Base-by-base conservation (phyloP, 805 yeast genomes). In the Jamesozyma spencerorum region DNA sequence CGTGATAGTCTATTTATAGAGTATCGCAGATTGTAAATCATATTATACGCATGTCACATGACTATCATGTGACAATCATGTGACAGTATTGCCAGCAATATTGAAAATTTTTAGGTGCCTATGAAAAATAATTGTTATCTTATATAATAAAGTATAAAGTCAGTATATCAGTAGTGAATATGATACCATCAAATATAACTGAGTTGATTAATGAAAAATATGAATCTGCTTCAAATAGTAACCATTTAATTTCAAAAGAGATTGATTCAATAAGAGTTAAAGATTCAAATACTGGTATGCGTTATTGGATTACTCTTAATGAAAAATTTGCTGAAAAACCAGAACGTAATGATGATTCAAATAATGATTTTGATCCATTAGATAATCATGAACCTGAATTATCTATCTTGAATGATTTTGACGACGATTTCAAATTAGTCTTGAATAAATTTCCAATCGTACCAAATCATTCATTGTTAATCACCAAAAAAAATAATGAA, bases 381-480 rank as follows among this genome's bases (percentile, higher is more conserved):
- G 71, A 72, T 37, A 73, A 76, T 18, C 87, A 94, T 0, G 97
- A 88, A 52, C 84, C 85, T 3, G 80, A 76, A 45, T 64, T 88
- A 34, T 75, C 87, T 0, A 70, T 88, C 8, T 50, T 76, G 19
- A 69, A 71, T 10, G 69, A 69, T 34, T 70, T 72, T 43, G 70
- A 66, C 3, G 61, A 58, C 12, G 64, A 74, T 22, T 75, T 81
- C 54, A 70, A 77, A 47, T 59, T 90, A 24, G 76, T 90, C 2
- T 70, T 86, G 49, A 90, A 90, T 69, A 90, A 90, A 62, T 92
- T 74, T 60, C 95, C 97, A 4, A 79, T 87, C 29, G 74, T 81
- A 6, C 76, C 82, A 32, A 74, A 79, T 50, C 98, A 90, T 59
- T 73, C 85, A 42, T 65, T 92, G 63, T 53, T 88, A 40, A 77